phyloP scores from a whole-genome alignment of 345 rosid species.

The Eutrema heterophyllum region DNA sequence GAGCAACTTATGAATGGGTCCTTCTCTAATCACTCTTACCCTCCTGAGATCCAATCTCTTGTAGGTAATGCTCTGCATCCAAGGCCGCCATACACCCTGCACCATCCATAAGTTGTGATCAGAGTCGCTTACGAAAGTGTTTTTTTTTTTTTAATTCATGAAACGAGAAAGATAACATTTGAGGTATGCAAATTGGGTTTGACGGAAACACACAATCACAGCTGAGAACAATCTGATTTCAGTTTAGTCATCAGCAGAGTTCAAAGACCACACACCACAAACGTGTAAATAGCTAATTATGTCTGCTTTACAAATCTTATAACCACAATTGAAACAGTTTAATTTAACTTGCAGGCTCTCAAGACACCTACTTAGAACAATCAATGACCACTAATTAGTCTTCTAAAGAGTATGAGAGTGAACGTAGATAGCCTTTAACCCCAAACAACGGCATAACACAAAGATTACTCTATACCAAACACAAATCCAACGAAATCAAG shows the following conservation, averaged over 20 bases:
- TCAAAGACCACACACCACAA: neutral
- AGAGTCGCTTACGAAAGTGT: neutral
- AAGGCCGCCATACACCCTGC: constrained; percentile 99
- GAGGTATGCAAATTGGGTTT: neutral
- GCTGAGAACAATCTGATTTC: neutral
- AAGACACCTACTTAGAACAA: neutral
- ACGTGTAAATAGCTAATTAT: neutral
- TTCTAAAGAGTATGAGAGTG: neutral
- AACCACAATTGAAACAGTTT: neutral
- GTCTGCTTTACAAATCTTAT: neutral
- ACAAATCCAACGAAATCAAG: neutral
- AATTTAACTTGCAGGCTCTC: neutral
- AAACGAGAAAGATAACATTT: neutral
- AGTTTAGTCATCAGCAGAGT: neutral
- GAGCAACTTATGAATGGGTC: neutral
- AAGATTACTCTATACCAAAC: neutral
- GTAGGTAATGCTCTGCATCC: constrained; percentile 96
- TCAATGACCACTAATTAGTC: neutral
- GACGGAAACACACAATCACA: neutral
- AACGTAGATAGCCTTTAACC: neutral
- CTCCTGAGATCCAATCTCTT: constrained; percentile 65
- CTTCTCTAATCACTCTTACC: constrained; percentile 48
- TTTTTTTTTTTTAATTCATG: no score
- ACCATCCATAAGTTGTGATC: constrained; percentile 6
- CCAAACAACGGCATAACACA: neutral